Percentiles rank a stretch among this genome's conserved stretches.
phyloP scores from a whole-genome alignment of 1,284 basidiomycete species.

The Wallemia mellicola region DNA sequence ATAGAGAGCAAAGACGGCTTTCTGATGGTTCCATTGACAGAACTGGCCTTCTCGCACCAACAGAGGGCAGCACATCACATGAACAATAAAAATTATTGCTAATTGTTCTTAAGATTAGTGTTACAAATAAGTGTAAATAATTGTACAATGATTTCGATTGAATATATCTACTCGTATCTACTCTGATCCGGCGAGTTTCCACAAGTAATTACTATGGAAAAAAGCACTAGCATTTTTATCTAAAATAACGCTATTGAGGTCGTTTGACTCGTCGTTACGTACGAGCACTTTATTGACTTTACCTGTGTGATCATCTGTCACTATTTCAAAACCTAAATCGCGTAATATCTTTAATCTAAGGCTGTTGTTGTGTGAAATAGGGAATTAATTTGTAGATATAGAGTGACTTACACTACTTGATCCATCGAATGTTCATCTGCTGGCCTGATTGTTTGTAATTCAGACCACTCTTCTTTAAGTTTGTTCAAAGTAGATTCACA shows the following conservation, averaged over 20 bases:
- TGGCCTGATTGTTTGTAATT: conserved; percentile 34
- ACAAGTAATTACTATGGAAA: not conserved
- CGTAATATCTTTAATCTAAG: not conserved
- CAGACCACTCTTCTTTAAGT: conserved; percentile 29
- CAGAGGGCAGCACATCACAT: not conserved
- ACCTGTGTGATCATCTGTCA: not conserved
- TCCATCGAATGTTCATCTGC: conserved; percentile 37
- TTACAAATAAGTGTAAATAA: not conserved
- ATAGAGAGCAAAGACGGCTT: not conserved
- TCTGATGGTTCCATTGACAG: not conserved
- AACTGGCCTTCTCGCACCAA: not conserved
- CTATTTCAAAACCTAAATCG: not conserved
- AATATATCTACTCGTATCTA: not conserved
- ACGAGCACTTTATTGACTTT: conserved; percentile 1
- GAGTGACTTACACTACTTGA: conserved; percentile 29
- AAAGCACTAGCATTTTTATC: not conserved
- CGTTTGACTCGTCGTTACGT: not conserved
- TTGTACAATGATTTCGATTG: not conserved
- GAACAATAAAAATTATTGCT: not conserved
- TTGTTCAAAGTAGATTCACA: conserved; percentile 34
- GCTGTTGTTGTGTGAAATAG: not conserved
- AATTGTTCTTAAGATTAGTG: not conserved
- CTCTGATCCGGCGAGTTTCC: conserved; percentile 1
- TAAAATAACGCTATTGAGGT: not conserved
- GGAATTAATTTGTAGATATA: not conserved